Evolutionary conservation across 2,329 filamentous ascomycete genomes (phyloP).

Genomic region (Harringtonia lauricola): DNA sequence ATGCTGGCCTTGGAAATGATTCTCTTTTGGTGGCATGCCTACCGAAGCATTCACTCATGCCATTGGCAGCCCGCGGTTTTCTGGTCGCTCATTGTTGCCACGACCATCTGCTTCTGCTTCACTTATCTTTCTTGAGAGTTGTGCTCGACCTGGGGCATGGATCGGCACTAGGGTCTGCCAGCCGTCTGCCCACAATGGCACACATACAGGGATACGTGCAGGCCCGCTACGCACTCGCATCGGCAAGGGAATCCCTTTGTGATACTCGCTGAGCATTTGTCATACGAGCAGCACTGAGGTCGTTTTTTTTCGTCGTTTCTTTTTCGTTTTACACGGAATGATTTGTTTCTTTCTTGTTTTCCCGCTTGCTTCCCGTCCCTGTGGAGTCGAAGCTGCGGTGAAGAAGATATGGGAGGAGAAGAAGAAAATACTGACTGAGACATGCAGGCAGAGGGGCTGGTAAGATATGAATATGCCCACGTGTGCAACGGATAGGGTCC

Average conservation of each 20-base stretch:
- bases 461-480: not conserved
- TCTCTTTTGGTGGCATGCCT: too few relatives aligned
- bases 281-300: too few relatives aligned
- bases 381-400: not conserved
- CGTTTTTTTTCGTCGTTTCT: not conserved
- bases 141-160: too few relatives aligned
- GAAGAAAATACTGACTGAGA: too few relatives aligned
- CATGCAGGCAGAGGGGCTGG: too few relatives aligned
- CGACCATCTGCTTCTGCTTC: too few relatives aligned
- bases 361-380: not conserved
- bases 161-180: slow-evolving; percentile 1
- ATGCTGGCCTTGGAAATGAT: too few relatives aligned
- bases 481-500: too few relatives aligned
- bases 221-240: not conserved
- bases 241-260: too few relatives aligned
- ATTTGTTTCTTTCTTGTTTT: not conserved
- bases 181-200: not conserved
- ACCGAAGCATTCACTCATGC: not conserved
- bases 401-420: too few relatives aligned
- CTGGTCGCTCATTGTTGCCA: not conserved
- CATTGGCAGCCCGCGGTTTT: not conserved
- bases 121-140: too few relatives aligned
- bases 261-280: too few relatives aligned
- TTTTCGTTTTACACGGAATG: not conserved
- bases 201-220: not conserved